Evolutionary conservation across 176 grass and related monocot species (phyloP).

Genomic region (Eragrostis curvula): DNA sequence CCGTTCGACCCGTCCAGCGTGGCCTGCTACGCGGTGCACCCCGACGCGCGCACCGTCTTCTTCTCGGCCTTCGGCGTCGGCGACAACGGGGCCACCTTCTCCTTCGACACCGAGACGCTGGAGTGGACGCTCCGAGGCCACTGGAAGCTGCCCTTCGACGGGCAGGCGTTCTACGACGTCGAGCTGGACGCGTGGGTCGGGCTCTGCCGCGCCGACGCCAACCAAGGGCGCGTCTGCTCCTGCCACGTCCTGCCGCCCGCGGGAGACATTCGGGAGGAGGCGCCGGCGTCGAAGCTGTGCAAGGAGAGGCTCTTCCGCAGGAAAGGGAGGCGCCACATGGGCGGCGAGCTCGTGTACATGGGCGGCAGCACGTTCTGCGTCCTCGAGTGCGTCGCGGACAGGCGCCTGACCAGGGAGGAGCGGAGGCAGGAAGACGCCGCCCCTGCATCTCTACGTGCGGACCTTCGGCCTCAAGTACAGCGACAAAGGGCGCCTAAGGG

Average conservation of each 20-base stretch:
- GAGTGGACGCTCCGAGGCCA: not conserved
- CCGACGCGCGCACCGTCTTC: not conserved
- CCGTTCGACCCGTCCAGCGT: not conserved
- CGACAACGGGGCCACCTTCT: not conserved
- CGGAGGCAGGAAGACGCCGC: not conserved
- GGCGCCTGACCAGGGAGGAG: not conserved
- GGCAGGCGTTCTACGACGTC: not conserved
- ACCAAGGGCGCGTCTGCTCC: not conserved
- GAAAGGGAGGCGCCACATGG: not conserved
- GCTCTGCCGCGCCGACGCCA: not conserved
- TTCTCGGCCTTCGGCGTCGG: not conserved
- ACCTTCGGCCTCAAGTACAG: constrained; percentile 15
- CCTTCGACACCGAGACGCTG: not conserved
- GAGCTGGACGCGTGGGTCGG: constrained; percentile 24
- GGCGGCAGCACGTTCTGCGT: constrained; percentile 1
- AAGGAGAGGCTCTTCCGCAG: not conserved
- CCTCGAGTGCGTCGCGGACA: not conserved
- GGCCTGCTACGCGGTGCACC: not conserved
- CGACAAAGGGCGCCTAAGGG: not conserved
- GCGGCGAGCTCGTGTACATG: constrained; percentile 16
- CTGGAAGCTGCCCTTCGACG: not conserved
- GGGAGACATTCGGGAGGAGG: no score
- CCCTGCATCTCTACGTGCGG: not conserved
- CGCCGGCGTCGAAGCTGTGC: not conserved
- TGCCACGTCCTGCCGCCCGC: not conserved